Conservation (phyloP, 441 rosid species). For the Isatis lusitanica region DNA sequence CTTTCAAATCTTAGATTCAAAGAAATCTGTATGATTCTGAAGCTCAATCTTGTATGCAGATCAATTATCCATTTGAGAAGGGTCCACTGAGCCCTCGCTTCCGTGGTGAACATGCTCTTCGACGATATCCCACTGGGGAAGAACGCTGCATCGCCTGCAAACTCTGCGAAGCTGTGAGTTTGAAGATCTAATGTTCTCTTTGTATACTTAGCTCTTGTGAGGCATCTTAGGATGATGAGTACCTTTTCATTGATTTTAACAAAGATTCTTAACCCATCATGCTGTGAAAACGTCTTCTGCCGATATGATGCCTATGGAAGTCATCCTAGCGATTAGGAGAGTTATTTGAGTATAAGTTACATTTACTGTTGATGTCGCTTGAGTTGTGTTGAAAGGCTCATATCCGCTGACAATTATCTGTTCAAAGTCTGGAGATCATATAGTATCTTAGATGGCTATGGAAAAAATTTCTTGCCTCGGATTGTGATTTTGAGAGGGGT, state of each 20-base stretch:
- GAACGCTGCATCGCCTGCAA: slow-evolving; percentile 99
- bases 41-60: slow-evolving; percentile 43
- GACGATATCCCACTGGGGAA: slow-evolving; percentile 93
- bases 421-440: background rate
- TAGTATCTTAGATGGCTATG: background rate
- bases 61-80: slow-evolving; percentile 98
- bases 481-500: slow-evolving; percentile 8
- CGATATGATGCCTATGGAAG: background rate
- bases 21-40: background rate
- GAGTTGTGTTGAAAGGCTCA: background rate
- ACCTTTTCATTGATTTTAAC: background rate
- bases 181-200: background rate
- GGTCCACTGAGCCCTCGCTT: slow-evolving; percentile 96
- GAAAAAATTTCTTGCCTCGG: background rate
- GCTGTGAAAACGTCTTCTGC: slow-evolving; percentile 6
- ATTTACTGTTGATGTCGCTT: background rate
- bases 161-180: slow-evolving; percentile 98
- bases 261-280: background rate
- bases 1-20: background rate
- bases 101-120: slow-evolving; percentile 95
- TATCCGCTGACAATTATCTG: background rate
- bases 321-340: background rate
- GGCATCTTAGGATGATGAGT: background rate
- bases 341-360: background rate
- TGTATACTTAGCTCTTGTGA: background rate